These are phyloP conservation scores for Peziza echinospora DNA, from an alignment of 495 filamentous ascomycete genomes.

Conservation along the genomic window DNA sequence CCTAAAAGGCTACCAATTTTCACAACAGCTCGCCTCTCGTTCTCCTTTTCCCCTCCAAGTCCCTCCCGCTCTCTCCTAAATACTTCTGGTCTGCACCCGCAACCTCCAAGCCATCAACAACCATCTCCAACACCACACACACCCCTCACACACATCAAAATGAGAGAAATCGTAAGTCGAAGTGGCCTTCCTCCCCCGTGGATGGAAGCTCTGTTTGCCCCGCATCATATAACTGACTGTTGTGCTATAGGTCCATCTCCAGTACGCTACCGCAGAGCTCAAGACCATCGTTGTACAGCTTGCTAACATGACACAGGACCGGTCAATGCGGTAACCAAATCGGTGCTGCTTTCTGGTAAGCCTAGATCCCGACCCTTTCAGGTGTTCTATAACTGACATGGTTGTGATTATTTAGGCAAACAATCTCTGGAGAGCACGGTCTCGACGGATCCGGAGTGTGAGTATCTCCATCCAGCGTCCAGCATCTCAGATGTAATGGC, in stretches of 20 bases:
- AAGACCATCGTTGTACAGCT: not conserved
- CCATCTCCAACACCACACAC: too few species aligned
- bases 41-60: not conserved
- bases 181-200: conserved; percentile 54
- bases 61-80: not conserved
- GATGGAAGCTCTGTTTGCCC: conserved; percentile 17
- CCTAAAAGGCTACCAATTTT: not conserved
- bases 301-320: conserved; percentile 3
- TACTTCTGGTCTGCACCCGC: not conserved
- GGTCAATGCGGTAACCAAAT: conserved; percentile 88
- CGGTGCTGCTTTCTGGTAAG: conserved; percentile 96
- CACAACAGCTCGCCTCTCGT: not conserved
- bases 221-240: conserved; percentile 8
- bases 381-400: conserved; percentile 16
- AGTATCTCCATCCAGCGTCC: conserved; percentile 21
- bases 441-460: conserved; percentile 88
- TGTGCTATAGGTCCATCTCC: conserved; percentile 18
- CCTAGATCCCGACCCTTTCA: conserved; percentile 15
- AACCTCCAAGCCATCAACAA: not conserved
- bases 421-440: conserved; percentile 95
- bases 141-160: conserved; percentile 25
- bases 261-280: not conserved
- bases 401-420: conserved; percentile 39
- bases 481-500: conserved; percentile 5
- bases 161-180: conserved; percentile 98